These are phyloP conservation scores for Acacia concinna DNA, from an alignment of 331 rosid species.

Conservation along the genomic window DNA sequence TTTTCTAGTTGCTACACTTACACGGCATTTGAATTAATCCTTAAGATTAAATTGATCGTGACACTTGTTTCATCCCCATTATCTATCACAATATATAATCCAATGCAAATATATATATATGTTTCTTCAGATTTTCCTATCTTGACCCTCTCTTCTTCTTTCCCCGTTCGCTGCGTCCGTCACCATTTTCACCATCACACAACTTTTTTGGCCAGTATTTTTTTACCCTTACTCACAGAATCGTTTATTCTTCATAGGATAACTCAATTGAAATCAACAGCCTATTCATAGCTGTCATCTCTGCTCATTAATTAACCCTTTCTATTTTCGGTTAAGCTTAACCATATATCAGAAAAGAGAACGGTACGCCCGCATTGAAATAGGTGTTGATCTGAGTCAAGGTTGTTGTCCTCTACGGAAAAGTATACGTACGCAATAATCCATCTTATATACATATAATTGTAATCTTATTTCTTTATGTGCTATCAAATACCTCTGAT, in stretches of 20 bases:
- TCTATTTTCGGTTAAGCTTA: background rate
- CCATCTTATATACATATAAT: background rate
- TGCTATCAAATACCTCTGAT: background rate
- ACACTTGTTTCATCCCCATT: slow-evolving; percentile 26
- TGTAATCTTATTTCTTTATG: background rate
- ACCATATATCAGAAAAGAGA: background rate
- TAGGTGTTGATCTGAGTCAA: slow-evolving; percentile 1
- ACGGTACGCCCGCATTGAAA: background rate
- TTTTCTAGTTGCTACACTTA: slow-evolving; percentile 65
- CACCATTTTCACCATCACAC: background rate
- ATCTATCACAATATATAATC: background rate
- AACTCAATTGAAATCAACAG: background rate
- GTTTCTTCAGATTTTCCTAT: background rate
- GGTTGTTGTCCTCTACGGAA: slow-evolving; percentile 10
- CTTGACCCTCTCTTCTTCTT: background rate
- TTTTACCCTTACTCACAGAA: background rate
- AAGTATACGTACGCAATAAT: background rate
- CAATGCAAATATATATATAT: background rate
- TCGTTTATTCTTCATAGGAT: slow-evolving; percentile 4
- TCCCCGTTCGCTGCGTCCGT: slow-evolving; percentile 9
- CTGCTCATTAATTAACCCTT: background rate
- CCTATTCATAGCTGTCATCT: background rate
- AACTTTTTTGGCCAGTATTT: background rate
- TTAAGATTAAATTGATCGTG: slow-evolving; percentile 40
- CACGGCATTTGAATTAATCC: slow-evolving; percentile 62